Base-by-base conservation (phyloP, 305 asterid species). In the Fraxinus dipetala region DNA sequence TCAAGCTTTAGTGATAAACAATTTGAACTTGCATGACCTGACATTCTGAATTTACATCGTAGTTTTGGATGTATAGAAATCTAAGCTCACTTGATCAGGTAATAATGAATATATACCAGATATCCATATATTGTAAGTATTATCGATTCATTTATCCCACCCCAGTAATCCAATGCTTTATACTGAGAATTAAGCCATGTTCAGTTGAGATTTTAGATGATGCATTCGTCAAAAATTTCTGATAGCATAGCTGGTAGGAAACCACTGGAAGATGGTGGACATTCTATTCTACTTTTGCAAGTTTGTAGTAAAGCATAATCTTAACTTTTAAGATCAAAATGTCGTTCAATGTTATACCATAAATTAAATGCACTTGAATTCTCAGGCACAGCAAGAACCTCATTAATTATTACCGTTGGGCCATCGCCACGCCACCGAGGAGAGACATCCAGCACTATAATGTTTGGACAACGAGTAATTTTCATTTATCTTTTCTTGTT, bases 361-460 rank as follows among this genome's bases (percentile, higher is more conserved):
- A 76, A 36, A 8, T 77, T 69, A 30, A 6, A 40, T 30, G 30
- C 65, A 83, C 82, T 86, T 79, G 26, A 67, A 82, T 82, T 72
- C 14, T 28, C 89, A 95, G 99, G 99, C 76, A 89, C 99, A 38
- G 92, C 99, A 83, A 89, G 98, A 90, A 95, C 99, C 80, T 95
- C 99, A 9, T 87, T 95, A 83, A 86, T 94, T 79, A 86, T 95
- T 83, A 94, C 98, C 2, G 87, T 94, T 78, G 98, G 99, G 76
- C 98, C 99, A 75, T 95, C 99, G 32, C 97, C 95, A 56, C 91
- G 94, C 75, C 99, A 95, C 79, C 90, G 97, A 81, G 98, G 93
- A 83, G 99, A 95, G 89, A 94, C 99, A 79, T 84, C 92, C 80
- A 95, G 97, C 87, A 93, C 99, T 87, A 91, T 95, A 84, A 84